Base-by-base conservation (phyloP, 2,329 filamentous ascomycete species). In the Calonectria pauciramosa region DNA sequence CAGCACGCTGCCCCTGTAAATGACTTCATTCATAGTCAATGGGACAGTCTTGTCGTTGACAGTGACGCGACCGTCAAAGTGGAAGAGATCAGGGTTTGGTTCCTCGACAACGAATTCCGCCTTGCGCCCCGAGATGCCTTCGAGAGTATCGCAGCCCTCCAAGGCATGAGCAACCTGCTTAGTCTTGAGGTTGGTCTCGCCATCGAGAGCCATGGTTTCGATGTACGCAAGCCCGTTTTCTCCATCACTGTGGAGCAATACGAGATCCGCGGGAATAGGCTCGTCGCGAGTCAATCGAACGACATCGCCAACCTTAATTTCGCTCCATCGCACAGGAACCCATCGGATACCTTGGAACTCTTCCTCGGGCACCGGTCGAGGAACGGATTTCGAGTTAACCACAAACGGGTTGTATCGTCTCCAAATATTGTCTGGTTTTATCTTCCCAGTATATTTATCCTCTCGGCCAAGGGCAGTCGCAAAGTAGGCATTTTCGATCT, bases 1-100 rank as follows among this genome's bases (percentile, higher is more conserved):
- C 71, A 98, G 84, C 5, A 96, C 91, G 80, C 95, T 97, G 51
- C 96, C 96, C 63, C 96, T 93, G 83, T 97, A 98, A 8, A 98
- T 88, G 68, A 98, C 92, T 79, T 98, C 94, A 71, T 92, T 94
- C 51, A 95, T 91, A 0, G 95, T 97, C 77, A 98, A 86, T 0
- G 96, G 95, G 4, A 84, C 86, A 44, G 89, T 91, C 79, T 92
- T 89, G 4, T 84, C 90, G 30, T 88, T 84, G 20, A 94, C 85
- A 0, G 89, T 89, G 3, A 95, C 90, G 68, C 90, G 91, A 18
- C 94, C 94, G 75, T 96, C 91, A 78, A 96, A 96, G 72, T 90
- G 92, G 86, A 95, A 96, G 2, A 96, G 88, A 78, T 96, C 92
- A 9, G 93, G 90, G 77, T 96, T 96, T 0, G 94, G 94, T 76